Conservation (phyloP, 2,329 filamentous ascomycete species). For the Hypoxylon sp. region DNA sequence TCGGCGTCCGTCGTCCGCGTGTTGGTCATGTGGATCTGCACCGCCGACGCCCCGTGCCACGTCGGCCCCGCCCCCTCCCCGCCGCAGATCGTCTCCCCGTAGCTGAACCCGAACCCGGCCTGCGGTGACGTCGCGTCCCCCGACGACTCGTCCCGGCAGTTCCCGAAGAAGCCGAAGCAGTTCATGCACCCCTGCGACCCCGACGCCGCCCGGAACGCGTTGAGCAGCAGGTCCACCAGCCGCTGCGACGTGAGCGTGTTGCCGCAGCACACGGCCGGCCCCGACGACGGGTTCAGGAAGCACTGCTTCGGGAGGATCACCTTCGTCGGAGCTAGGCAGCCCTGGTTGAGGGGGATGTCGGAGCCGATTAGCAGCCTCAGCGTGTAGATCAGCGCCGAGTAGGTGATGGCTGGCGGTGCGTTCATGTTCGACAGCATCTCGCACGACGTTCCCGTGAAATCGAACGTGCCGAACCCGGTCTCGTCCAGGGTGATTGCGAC, state of each 20-base stretch:
- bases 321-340: slow-evolving; percentile 60
- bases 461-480: slow-evolving; percentile 74
- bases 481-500: slow-evolving; percentile 63
- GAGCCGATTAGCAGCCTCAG: slow-evolving; percentile 71
- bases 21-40: slow-evolving; percentile 80
- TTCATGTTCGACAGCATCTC: slow-evolving; percentile 50
- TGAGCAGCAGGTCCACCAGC: slow-evolving; percentile 32
- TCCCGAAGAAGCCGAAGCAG: slow-evolving; percentile 74
- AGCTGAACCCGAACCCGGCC: slow-evolving; percentile 66
- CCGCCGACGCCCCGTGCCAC: slow-evolving; percentile 72
- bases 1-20: slow-evolving; percentile 77
- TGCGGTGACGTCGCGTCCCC: slow-evolving; percentile 18
- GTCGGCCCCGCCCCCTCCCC: slow-evolving; percentile 71
- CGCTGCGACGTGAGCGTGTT: slow-evolving; percentile 39
- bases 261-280: slow-evolving; percentile 37
- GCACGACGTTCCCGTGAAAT: slow-evolving; percentile 59
- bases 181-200: slow-evolving; percentile 83
- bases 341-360: slow-evolving; percentile 79
- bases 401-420: slow-evolving; percentile 44
- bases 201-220: slow-evolving; percentile 52
- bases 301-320: slow-evolving; percentile 41
- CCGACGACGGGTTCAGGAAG: slow-evolving; percentile 45
- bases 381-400: slow-evolving; percentile 44
- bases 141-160: slow-evolving; percentile 38
- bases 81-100: slow-evolving; percentile 80